Percentiles rank a stretch among this genome's conserved stretches.
Evolutionary conservation across 2,329 filamentous ascomycete species (phyloP).

Genomic region (Epicoccum sorghinum): DNA sequence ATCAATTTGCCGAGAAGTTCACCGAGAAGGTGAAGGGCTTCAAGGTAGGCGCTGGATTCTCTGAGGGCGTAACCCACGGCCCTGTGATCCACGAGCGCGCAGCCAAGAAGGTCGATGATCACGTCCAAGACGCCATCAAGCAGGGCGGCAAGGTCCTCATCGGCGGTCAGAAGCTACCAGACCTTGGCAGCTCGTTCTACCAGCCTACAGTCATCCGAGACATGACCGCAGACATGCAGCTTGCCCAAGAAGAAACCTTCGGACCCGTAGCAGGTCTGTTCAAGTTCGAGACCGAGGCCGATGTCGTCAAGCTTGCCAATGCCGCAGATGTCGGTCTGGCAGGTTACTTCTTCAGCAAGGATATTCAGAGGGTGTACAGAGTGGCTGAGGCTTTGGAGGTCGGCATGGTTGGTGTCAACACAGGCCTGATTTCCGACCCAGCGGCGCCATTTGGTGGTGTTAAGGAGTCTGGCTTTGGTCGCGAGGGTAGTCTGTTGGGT

Average conservation of each 20-base stretch:
- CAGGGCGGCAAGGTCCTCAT: constrained; percentile 42
- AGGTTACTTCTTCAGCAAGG: constrained; percentile 85
- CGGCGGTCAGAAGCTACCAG: constrained; percentile 70
- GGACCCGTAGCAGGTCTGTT: constrained; percentile 92
- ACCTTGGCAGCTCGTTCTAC: constrained; percentile 85
- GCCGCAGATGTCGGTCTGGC: constrained; percentile 83
- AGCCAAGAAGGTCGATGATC: constrained; percentile 43
- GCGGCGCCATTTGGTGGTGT: constrained; percentile 57
- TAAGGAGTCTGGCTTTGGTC: constrained; percentile 58
- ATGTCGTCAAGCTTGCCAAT: constrained; percentile 87
- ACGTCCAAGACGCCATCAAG: constrained; percentile 45
- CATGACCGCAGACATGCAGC: constrained; percentile 83
- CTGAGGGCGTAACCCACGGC: constrained; percentile 74
- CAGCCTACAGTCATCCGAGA: constrained; percentile 86
- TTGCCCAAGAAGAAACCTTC: constrained; percentile 91
- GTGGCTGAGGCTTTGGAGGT: constrained; percentile 74
- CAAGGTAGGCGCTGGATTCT: constrained; percentile 77
- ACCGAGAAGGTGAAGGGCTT: constrained; percentile 75
- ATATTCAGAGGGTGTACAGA: constrained; percentile 64
- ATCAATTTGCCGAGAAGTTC: constrained; percentile 72
- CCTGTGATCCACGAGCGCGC: constrained; percentile 87
- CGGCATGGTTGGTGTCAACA: constrained; percentile 77
- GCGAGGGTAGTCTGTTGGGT: constrained; percentile 58
- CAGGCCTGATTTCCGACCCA: constrained; percentile 56
- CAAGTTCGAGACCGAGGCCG: constrained; percentile 84